Conservation (phyloP, 2,329 filamentous ascomycete genomes). For the Falciphora oryzae region DNA sequence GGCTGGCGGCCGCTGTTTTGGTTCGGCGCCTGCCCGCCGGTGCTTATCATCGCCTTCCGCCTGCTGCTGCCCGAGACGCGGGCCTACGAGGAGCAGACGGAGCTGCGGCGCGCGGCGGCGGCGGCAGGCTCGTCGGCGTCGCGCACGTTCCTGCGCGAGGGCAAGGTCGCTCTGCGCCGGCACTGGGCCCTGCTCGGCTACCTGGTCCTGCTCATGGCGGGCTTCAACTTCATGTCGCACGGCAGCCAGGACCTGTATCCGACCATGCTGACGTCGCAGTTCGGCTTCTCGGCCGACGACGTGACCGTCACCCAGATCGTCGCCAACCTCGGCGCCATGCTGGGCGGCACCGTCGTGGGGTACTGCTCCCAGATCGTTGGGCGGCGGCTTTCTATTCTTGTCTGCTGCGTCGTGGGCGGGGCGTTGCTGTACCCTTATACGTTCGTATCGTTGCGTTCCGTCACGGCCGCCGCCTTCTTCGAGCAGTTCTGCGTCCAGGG, state of each 20-base stretch:
- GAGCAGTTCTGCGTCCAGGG: slow-evolving; percentile 65
- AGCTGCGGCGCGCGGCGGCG: slow-evolving; percentile 41
- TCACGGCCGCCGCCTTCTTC: slow-evolving; percentile 81
- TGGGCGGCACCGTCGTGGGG: slow-evolving; percentile 60
- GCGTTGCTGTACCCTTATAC: slow-evolving; percentile 81
- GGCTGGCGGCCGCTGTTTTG: slow-evolving; percentile 83
- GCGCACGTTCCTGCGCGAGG: slow-evolving; percentile 60
- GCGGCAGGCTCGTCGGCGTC: slow-evolving; percentile 11
- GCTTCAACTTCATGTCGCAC: slow-evolving; percentile 75
- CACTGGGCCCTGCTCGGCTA: slow-evolving; percentile 80
- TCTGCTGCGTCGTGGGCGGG: slow-evolving; percentile 59
- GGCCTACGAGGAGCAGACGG: slow-evolving; percentile 61
- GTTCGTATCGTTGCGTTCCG: slow-evolving; percentile 52
- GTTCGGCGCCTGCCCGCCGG: slow-evolving; percentile 78
- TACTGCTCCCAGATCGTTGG: slow-evolving; percentile 66
- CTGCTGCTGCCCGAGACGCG: slow-evolving; percentile 74
- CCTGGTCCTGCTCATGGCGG: slow-evolving; percentile 80
- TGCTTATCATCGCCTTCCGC: slow-evolving; percentile 75
- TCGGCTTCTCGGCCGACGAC: slow-evolving; percentile 7
- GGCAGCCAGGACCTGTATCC: slow-evolving; percentile 40
- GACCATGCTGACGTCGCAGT: slow-evolving; percentile 44
- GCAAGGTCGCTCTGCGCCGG: slow-evolving; percentile 68
- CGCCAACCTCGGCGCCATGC: slow-evolving; percentile 64
- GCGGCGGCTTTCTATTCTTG: slow-evolving; percentile 62
- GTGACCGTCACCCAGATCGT: slow-evolving; percentile 60